Conservation (phyloP, 225 moss, liverwort and hornwort genomes). For the Marchantia polymorpha region DNA sequence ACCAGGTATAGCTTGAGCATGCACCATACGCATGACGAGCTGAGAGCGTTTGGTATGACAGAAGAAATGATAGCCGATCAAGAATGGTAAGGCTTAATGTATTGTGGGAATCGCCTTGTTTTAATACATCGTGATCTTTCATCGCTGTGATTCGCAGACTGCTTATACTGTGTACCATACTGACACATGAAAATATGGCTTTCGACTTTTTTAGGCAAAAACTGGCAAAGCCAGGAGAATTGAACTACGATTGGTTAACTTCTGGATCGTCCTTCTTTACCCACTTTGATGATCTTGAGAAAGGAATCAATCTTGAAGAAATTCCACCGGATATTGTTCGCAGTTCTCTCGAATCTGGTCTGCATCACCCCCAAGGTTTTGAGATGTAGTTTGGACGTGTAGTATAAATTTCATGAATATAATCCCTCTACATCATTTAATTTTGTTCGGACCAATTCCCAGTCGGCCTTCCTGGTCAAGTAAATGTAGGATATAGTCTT, state of each 20-base stretch:
- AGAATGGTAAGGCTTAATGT: slow-evolving; percentile 61
- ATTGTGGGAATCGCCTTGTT: not conserved
- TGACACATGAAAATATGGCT: not conserved
- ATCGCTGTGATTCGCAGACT: not conserved
- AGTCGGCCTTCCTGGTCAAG: not conserved
- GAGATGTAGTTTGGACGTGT: not conserved
- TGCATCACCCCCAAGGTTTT: not conserved
- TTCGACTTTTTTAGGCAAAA: slow-evolving; percentile 60
- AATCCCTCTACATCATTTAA: not conserved
- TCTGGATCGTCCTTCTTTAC: slow-evolving; percentile 78
- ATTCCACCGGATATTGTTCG: slow-evolving; percentile 68
- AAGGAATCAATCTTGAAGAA: slow-evolving; percentile 46
- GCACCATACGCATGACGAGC: slow-evolving; percentile 80
- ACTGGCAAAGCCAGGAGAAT: slow-evolving; percentile 69
- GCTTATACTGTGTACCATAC: not conserved
- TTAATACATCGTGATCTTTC: not conserved
- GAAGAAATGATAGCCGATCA: slow-evolving; percentile 97
- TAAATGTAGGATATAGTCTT: not conserved
- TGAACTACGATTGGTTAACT: slow-evolving; percentile 73
- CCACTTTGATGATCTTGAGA: slow-evolving; percentile 71
- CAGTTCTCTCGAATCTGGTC: slow-evolving; percentile 2
- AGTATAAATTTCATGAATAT: not conserved
- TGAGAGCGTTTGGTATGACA: slow-evolving; percentile 92
- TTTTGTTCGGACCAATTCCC: not conserved
- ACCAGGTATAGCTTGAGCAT: slow-evolving; percentile 81